A percentile compares a stretch with the other conserved stretches of the same genome.
These are phyloP conservation scores for Salvia splendens DNA, from an alignment of 257 asterid genomes.

Conservation along the genomic window DNA sequence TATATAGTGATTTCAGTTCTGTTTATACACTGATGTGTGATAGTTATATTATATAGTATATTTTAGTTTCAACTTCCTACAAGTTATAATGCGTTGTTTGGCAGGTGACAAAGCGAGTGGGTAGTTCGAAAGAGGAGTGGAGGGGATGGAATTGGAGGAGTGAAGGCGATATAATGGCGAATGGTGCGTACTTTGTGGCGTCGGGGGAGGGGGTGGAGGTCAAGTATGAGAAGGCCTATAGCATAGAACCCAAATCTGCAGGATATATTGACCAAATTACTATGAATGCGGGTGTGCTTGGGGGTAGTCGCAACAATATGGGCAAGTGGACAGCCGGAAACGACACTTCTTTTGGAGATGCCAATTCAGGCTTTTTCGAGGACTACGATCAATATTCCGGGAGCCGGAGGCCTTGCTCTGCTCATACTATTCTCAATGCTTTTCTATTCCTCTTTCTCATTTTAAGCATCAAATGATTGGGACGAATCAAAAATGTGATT, in stretches of 20 bases:
- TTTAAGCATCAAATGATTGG: slow-evolving; percentile 26
- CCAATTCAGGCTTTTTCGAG: slow-evolving; percentile 48
- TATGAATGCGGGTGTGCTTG: slow-evolving; percentile 37
- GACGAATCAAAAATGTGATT: slow-evolving; percentile 29
- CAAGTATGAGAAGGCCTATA: slow-evolving; percentile 39
- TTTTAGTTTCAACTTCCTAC: too few species aligned
- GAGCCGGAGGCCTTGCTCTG: slow-evolving; percentile 27
- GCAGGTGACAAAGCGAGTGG: slow-evolving; percentile 38
- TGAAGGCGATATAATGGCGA: slow-evolving; percentile 36
- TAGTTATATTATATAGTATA: too few species aligned
- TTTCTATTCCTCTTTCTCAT: slow-evolving; percentile 33
- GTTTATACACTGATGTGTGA: background rate
- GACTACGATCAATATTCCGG: slow-evolving; percentile 56
- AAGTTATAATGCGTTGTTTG: too few species aligned
- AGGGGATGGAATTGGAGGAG: slow-evolving; percentile 46
- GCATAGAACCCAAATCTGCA: slow-evolving; percentile 37
- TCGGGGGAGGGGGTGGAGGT: slow-evolving; percentile 38
- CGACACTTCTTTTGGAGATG: slow-evolving; percentile 40
- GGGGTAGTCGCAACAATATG: slow-evolving; percentile 52
- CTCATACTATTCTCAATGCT: slow-evolving; percentile 16
- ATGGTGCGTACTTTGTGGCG: slow-evolving; percentile 38
- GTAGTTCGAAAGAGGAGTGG: slow-evolving; percentile 32
- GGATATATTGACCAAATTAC: slow-evolving; percentile 35
- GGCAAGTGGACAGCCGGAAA: slow-evolving; percentile 62
- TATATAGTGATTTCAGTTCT: too few species aligned